These are phyloP conservation scores for Cicer arietinum DNA, from an alignment of 306 rosid genomes.

Conservation along the genomic window DNA sequence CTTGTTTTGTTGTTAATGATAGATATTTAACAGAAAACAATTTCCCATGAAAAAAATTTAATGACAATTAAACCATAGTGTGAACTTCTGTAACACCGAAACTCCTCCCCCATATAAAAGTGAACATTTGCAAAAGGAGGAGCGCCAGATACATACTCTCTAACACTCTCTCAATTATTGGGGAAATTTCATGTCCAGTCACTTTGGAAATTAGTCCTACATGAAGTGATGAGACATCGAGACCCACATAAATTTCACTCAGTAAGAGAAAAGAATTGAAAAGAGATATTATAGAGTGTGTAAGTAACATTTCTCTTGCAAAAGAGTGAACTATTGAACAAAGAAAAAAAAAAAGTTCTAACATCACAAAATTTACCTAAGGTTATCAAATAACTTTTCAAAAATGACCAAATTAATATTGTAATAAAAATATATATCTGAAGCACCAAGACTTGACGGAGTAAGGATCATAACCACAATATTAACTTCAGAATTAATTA, in stretches of 20 bases:
- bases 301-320: not conserved
- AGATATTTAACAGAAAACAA: conserved; percentile 29
- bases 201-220: no score
- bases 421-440: not conserved
- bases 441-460: conserved; percentile 15
- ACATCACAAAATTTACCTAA: not conserved
- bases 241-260: no score
- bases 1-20: conserved; percentile 7
- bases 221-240: no score
- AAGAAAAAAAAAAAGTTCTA: not conserved
- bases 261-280: no score
- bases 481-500: not conserved
- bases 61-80: conserved; percentile 13
- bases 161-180: no score
- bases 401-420: not conserved
- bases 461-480: conserved; percentile 6
- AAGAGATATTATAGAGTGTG: no score
- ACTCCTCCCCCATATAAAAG: not conserved
- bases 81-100: conserved; percentile 15
- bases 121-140: conserved; percentile 3
- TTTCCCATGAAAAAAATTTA: not conserved
- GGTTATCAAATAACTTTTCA: not conserved
- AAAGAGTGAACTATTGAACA: conserved; percentile 1
- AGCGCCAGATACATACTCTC: no score
- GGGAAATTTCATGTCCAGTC: no score